A percentile compares a stretch with the other conserved stretches of the same genome.
Conservation (phyloP, 2,329 filamentous ascomycete species). For the Fusarium devonianum region DNA sequence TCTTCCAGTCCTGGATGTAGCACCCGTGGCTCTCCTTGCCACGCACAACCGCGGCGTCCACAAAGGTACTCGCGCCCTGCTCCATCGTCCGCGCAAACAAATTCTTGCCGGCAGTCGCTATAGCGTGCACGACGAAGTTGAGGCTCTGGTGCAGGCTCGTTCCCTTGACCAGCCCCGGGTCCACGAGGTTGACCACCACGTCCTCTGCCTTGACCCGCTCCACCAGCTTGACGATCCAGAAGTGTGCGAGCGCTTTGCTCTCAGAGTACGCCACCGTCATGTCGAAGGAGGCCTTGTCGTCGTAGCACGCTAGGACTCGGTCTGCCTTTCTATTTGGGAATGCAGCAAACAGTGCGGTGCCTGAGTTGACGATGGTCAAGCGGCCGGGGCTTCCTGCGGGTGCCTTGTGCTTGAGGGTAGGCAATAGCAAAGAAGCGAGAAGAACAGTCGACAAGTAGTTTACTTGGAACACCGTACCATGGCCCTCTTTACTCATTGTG, state of each 20-base stretch:
- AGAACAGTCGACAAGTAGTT: conserved; percentile 50
- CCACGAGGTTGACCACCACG: conserved; percentile 55
- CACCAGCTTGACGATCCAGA: conserved; percentile 48
- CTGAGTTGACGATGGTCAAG: conserved; percentile 45
- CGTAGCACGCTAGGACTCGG: conserved; percentile 41
- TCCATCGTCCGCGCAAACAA: conserved; percentile 21
- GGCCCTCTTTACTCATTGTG: conserved; percentile 42
- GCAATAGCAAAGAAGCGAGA: conserved; percentile 46
- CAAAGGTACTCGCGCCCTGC: conserved; percentile 28
- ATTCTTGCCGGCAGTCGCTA: conserved; percentile 12
- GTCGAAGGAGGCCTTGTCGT: conserved; percentile 40
- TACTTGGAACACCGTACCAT: conserved; percentile 52
- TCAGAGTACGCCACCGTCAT: conserved; percentile 33
- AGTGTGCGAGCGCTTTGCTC: conserved; percentile 45
- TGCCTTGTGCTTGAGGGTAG: conserved; percentile 42
- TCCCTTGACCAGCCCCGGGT: conserved; percentile 54
- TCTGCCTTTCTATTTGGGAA: conserved; percentile 36
- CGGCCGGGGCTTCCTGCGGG: conserved; percentile 30
- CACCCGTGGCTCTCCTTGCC: conserved; percentile 36
- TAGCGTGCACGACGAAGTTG: conserved; percentile 20
- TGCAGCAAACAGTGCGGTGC: conserved; percentile 32
- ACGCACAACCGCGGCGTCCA: conserved; percentile 34
- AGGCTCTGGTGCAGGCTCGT: conserved; percentile 51
- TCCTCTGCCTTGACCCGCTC: conserved; percentile 50
- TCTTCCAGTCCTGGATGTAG: conserved; percentile 38